Evolutionary conservation across 257 asterid species (phyloP).

Genomic region (Osmanthus fragrans): DNA sequence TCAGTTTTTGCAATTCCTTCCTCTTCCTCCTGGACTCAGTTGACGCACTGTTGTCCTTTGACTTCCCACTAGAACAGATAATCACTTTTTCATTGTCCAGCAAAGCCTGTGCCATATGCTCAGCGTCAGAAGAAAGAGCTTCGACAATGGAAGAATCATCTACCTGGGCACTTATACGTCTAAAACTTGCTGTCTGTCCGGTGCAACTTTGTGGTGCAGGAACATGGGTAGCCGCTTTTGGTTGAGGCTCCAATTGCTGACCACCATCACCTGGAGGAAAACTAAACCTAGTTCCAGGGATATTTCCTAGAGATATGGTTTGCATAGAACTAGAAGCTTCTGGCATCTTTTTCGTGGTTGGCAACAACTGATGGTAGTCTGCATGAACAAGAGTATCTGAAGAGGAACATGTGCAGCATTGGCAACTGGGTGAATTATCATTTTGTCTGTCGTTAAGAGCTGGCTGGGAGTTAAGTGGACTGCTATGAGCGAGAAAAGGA

Average conservation of each 20-base stretch:
- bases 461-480: slow-evolving; percentile 13
- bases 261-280: slow-evolving; percentile 13
- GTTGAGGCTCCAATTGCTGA: not conserved
- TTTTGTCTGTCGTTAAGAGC: slow-evolving; percentile 13
- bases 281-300: slow-evolving; percentile 17
- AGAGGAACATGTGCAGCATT: slow-evolving; percentile 25
- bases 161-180: slow-evolving; percentile 14
- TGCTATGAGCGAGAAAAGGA: slow-evolving; percentile 31
- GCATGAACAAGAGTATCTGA: slow-evolving; percentile 15
- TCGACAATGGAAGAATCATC: not conserved
- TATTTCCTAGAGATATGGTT: not conserved
- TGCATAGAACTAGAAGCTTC: slow-evolving; percentile 15
- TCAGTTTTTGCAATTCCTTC: slow-evolving; percentile 65
- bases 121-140: slow-evolving; percentile 21
- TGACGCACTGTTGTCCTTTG: slow-evolving; percentile 29
- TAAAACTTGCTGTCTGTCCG: not conserved
- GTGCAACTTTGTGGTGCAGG: slow-evolving; percentile 26
- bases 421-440: slow-evolving; percentile 12
- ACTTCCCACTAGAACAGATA: not conserved
- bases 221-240: not conserved
- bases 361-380: slow-evolving; percentile 11
- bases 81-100: slow-evolving; percentile 11
- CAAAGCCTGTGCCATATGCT: not conserved
- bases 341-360: slow-evolving; percentile 12
- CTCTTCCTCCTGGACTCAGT: slow-evolving; percentile 70